Percentiles rank a stretch among this genome's conserved stretches.
These are phyloP conservation scores for Aphelidium insulamus DNA, from an alignment of 371 early-diverging fungal species.

Conservation along the genomic window DNA sequence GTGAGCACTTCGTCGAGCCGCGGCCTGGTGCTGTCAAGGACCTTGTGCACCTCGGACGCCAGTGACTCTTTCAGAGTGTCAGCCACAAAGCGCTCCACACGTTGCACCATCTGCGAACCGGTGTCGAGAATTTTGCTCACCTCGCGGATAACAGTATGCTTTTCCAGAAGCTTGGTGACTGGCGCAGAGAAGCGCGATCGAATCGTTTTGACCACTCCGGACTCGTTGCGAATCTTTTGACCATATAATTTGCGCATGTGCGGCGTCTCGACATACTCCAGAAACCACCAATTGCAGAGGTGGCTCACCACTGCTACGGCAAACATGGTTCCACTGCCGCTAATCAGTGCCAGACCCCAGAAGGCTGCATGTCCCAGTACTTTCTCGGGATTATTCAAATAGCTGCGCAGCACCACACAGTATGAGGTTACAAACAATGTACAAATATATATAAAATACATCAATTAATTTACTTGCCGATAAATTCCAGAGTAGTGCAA, in stretches of 20 bases:
- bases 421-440: slow-evolving; percentile 3
- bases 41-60: too few relatives aligned
- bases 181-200: too few relatives aligned
- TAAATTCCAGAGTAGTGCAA: slow-evolving; percentile 62
- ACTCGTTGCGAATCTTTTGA: slow-evolving; percentile 41
- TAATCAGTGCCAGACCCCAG: slow-evolving; percentile 70
- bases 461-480: slow-evolving; percentile 17
- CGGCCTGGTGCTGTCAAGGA: too few relatives aligned
- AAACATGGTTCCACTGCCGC: slow-evolving; percentile 47
- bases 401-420: too few relatives aligned
- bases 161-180: too few relatives aligned
- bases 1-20: too few relatives aligned
- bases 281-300: slow-evolving; percentile 44
- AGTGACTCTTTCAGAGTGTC: too few relatives aligned
- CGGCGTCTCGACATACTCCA: slow-evolving; percentile 51
- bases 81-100: too few relatives aligned
- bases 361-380: slow-evolving; percentile 67
- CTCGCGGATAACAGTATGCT: too few relatives aligned
- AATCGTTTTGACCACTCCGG: slow-evolving; percentile 42
- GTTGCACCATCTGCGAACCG: too few relatives aligned
- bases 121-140: too few relatives aligned
- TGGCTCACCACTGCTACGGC: slow-evolving; percentile 61
- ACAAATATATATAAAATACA: not conserved
- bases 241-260: slow-evolving; percentile 56
- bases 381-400: slow-evolving; percentile 73